Evolutionary conservation across 2,329 filamentous ascomycete genomes (phyloP).

Genomic region (Elsinoe fawcettii): DNA sequence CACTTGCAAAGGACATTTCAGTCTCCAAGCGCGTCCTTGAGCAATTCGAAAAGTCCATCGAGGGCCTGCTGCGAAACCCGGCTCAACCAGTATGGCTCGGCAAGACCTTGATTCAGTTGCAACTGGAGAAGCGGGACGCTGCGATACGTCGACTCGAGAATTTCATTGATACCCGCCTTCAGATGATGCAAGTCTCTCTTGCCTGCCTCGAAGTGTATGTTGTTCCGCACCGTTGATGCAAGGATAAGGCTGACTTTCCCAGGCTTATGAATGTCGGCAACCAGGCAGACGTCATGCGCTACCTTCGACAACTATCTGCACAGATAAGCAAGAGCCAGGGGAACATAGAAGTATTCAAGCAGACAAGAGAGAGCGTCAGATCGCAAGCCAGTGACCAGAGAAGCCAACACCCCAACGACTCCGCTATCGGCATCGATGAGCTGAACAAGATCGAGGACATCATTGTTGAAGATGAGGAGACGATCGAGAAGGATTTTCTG

Average conservation of each 20-base stretch:
- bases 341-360: background rate
- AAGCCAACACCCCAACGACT: background rate
- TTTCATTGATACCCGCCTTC: slow-evolving; percentile 12
- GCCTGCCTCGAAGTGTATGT: slow-evolving; percentile 13
- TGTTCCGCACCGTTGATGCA: background rate
- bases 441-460: background rate
- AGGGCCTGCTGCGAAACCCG: slow-evolving; percentile 6
- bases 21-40: slow-evolving; percentile 6
- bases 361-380: background rate
- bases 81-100: slow-evolving; percentile 11
- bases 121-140: slow-evolving; percentile 9
- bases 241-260: background rate
- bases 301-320: background rate
- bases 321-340: slow-evolving; percentile 12
- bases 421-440: background rate
- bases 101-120: slow-evolving; percentile 9
- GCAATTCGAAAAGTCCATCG: slow-evolving; percentile 6
- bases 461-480: background rate
- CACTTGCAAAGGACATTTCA: slow-evolving; percentile 5
- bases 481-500: slow-evolving; percentile 4
- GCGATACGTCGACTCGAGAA: slow-evolving; percentile 10
- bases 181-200: slow-evolving; percentile 10
- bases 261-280: slow-evolving; percentile 7
- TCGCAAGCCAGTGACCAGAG: background rate
- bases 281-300: background rate